These are phyloP conservation scores for Fraxinus nigra DNA, from an alignment of 305 asterid species.

Conservation along the genomic window DNA sequence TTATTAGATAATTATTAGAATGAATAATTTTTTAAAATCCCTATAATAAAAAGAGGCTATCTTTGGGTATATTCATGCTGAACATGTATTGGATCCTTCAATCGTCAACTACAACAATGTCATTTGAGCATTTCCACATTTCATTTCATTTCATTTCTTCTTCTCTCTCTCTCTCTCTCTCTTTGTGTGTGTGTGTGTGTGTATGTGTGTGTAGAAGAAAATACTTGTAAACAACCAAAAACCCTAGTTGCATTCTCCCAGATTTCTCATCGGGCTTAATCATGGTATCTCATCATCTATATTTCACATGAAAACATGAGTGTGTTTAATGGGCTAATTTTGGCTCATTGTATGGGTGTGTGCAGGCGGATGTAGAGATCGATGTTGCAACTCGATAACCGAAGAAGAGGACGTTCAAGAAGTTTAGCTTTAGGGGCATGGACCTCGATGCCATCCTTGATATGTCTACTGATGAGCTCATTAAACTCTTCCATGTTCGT, in stretches of 20 bases:
- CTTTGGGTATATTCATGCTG: too few species aligned
- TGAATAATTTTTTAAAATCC: too few species aligned
- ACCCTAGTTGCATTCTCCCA: slow-evolving; percentile 31
- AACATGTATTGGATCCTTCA: too few species aligned
- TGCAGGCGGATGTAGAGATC: slow-evolving; percentile 67
- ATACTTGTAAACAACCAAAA: neutral
- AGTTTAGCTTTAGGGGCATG: slow-evolving; percentile 84
- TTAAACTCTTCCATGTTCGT: slow-evolving; percentile 65
- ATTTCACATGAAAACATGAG: neutral
- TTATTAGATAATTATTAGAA: too few species aligned
- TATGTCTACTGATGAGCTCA: slow-evolving; percentile 47
- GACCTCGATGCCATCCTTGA: slow-evolving; percentile 74
- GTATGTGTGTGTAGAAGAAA: too few species aligned
- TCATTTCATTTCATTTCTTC: too few species aligned
- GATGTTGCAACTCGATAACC: slow-evolving; percentile 60
- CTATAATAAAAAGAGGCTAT: too few species aligned
- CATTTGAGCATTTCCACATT: too few species aligned
- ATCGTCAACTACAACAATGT: too few species aligned
- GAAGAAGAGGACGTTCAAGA: slow-evolving; percentile 88
- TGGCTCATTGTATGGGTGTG: neutral
- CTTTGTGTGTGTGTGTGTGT: too few species aligned
- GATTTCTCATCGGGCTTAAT: neutral
- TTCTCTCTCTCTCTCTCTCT: too few species aligned
- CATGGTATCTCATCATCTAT: slow-evolving; percentile 27
- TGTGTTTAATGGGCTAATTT: neutral